Base-by-base conservation (phyloP, 768 basidiomycete genomes). In the Tubosaeta sp. region DNA sequence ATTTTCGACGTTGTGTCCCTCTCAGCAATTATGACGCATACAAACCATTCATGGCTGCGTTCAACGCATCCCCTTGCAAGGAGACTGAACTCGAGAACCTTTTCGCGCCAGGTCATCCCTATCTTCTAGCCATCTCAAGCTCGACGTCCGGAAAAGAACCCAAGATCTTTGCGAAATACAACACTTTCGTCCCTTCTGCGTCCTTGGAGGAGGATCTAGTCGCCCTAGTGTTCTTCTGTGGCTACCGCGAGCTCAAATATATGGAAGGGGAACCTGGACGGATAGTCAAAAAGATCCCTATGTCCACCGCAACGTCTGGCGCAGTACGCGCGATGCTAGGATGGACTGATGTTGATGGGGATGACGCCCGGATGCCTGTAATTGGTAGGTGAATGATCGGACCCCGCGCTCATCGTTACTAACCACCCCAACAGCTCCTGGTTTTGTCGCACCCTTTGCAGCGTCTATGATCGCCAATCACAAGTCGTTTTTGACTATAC, bases 101-200 rank as follows among this genome's bases (percentile, higher is more conserved):
- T 35, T 49, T 59, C 19, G 42, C 55, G 7, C 58, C 55, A 4
- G 58, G 55, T 12, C 33, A 57, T 9, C 58, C 58, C 8, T 25
- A 33, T 33, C 16, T 14, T 31, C 11, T 59, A 1, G 50, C 37
- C 3, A 16, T 37, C 22, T 51, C 58, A 1, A 22, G 22, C 22
- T 22, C 22, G 22, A 22, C 22, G 22, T 22, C 22, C 22, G 22
- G 22, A 22, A 22, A 22, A 22, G 22, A 22, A 22, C 22, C 22
- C 22, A 22, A 22, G 22, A 22, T 22, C 22, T 22, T 22, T 22
- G 22, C 22, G 22, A 22, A 22, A 22, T 22, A 22, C 22, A 22
- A 22, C 22, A 22, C 22, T 22, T 22, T 22, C 22, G 22, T 22
- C 22, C 22, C 22, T 22, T 22, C 22, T 22, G 22, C 22, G 22